Evolutionary conservation across 2,329 filamentous ascomycete species (phyloP).

Genomic region (Diplodia intermedia): DNA sequence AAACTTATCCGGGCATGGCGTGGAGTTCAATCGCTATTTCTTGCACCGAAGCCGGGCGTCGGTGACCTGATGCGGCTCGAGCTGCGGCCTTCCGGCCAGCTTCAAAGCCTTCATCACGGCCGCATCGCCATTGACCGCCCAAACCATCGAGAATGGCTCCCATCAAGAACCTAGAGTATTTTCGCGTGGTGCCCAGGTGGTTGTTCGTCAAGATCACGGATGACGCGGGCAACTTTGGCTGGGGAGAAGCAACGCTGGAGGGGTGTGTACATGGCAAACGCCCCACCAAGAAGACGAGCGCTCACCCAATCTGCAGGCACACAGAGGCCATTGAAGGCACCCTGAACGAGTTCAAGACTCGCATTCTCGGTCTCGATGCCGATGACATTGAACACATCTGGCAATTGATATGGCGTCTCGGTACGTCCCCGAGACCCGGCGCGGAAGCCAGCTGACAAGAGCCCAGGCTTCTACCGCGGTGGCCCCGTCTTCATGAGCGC

Average conservation of each 20-base stretch:
- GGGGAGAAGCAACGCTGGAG: constrained; percentile 78
- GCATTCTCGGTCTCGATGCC: constrained; percentile 71
- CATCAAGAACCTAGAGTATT: constrained; percentile 73
- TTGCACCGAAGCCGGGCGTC: constrained; percentile 22
- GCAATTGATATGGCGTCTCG: constrained; percentile 71
- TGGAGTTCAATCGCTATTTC: constrained; percentile 16
- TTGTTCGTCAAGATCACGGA: constrained; percentile 79
- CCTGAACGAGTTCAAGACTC: constrained; percentile 68
- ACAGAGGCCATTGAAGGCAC: constrained; percentile 76
- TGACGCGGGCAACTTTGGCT: constrained; percentile 68
- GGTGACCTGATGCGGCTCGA: constrained; percentile 10
- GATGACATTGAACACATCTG: constrained; percentile 83
- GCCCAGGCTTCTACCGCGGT: constrained; percentile 73
- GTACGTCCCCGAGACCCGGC: constrained; percentile 39
- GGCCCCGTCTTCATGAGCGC: constrained; percentile 83
- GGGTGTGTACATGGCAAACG: constrained; percentile 40
- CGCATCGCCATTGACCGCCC: background rate
- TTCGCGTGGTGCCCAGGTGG: constrained; percentile 76
- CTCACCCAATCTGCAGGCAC: constrained; percentile 50
- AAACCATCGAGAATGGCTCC: constrained; percentile 59
- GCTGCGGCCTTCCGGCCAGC: background rate
- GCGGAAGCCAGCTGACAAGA: background rate
- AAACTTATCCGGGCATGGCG: constrained; percentile 22
- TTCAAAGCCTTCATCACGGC: background rate
- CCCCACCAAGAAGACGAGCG: too few relatives aligned